phyloP scores from a whole-genome alignment of 345 rosid genomes.

The Garcia nutans region DNA sequence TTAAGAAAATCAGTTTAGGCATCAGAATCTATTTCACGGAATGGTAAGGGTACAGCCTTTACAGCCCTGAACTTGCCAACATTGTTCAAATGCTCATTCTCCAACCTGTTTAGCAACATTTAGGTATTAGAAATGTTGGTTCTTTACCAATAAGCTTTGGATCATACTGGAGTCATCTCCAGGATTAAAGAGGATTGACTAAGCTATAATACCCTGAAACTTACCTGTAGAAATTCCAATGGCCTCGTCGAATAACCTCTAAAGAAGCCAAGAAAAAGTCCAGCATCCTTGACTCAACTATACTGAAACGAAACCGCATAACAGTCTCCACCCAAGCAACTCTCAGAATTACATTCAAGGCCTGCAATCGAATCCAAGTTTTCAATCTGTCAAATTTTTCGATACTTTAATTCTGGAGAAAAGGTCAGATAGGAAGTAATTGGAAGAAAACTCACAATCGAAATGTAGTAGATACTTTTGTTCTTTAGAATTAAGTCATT shows the following conservation, averaged over 20 bases:
- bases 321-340: slow-evolving; percentile 83
- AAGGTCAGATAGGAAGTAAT: background rate
- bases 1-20: slow-evolving; percentile 25
- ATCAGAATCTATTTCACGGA: slow-evolving; percentile 67
- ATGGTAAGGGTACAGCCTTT: slow-evolving; percentile 84
- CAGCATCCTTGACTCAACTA: slow-evolving; percentile 55
- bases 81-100: slow-evolving; percentile 88
- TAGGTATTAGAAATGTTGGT: background rate
- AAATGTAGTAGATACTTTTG: slow-evolving; percentile 63
- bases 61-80: slow-evolving; percentile 88
- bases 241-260: slow-evolving; percentile 91
- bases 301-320: slow-evolving; percentile 50
- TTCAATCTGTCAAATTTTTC: slow-evolving; percentile 6
- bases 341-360: slow-evolving; percentile 65
- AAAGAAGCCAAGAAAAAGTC: slow-evolving; percentile 84
- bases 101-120: slow-evolving; percentile 51
- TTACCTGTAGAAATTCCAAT: slow-evolving; percentile 97
- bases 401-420: background rate
- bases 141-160: background rate
- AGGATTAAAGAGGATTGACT: background rate
- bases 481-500: slow-evolving; percentile 74
- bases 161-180: no score
- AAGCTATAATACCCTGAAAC: background rate
- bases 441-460: slow-evolving; percentile 58
- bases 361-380: slow-evolving; percentile 44